Evolutionary conservation across 2,329 filamentous ascomycete species (phyloP), one percentile per base, ranked within the genome.

Genomic region (Hirsutella minnesotensis): DNA sequence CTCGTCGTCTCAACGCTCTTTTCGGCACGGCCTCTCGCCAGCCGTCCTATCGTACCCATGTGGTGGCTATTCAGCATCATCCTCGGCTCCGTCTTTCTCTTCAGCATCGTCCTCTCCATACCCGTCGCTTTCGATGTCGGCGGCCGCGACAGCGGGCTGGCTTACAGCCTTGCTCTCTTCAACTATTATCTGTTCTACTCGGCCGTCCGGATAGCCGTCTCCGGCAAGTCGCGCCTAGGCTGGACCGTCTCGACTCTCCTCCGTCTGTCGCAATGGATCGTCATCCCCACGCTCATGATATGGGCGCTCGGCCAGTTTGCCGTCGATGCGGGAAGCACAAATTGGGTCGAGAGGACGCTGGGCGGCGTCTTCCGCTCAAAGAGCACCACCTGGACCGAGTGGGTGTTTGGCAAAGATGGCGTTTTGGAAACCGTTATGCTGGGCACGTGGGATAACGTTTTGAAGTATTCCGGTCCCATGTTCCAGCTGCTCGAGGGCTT

Each of bases 71-170:
- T 89, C 64, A 81, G 83, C 61, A 75, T 83, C 61, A 60, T 89
- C 54, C 86, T 86, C 58, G 86, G 86, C 66, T 73, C 82, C 59
- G 66, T 86, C 65, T 96, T 95, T 68, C 80, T 96, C 55, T 75
- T 89, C 65, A 85, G 85, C 66, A 88, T 95, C 63, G 81, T 96
- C 59, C 84, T 96, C 60, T 95, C 88, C 48, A 92, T 98, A 60
- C 92, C 92, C 48, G 81, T 98, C 60, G 86, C 90, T 56, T 96
- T 96, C 69, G 92, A 98, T 77, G 90, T 96, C 57, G 92, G 92
- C 60, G 92, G 92, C 48, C 82, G 87, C 56, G 89, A 92, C 55
- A 94, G 88, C 58, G 92, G 92, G 46, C 74, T 98, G 57, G 90
- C 88, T 49, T 96, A 94, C 69, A 95, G 88, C 59, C 76, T 96